Evolutionary conservation across 768 basidiomycete genomes (phyloP), one percentile per base, ranked within the genome.

Genomic region (Porpolomopsis calyptriformis): DNA sequence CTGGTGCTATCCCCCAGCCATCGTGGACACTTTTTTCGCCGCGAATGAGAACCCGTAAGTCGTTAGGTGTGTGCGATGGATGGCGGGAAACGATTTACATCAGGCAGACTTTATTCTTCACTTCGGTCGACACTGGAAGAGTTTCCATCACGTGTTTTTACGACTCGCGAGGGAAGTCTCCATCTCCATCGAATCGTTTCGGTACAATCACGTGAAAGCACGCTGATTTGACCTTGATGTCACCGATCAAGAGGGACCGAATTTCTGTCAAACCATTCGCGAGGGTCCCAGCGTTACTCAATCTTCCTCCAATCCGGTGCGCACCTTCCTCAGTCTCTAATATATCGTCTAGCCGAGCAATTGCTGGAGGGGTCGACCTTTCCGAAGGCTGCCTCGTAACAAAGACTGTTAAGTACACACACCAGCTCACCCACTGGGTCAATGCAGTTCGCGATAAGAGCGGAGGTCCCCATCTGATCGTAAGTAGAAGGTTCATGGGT

Each of bases 1-100:
- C 61, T 9, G 69, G 67, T 12, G 85, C 75, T 54, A 93, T 72
- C 46, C 92, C 92, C 92, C 92, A 97, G 19, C 93, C 93, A 70
- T 97, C 92, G 71, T 97, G 92, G 26, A 97, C 90, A 58, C 84
- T 89, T 52, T 41, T 5, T n/a, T n/a, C n/a, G n/a, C n/a, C n/a
- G n/a, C n/a, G n/a, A n/a, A n/a, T n/a, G n/a, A n/a, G n/a, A n/a
- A n/a, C n/a, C n/a, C n/a, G 42, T 38, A 11, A 12, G 40, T 12
- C 26, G 47, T 11, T 9, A 46, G 16, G 8, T 8, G 9, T 18
- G 24, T 36, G 38, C 18, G 45, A 25, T 38, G 27, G 42, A 19
- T 31, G 31, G 22, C 39, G 25, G 35, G 54, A 26, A 16, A 26
- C 33, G 3, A 63, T 80, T 57, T 62, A 86, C 89, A 92, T 91